Evolutionary conservation across 2,329 filamentous ascomycete species (phyloP).

Genomic region (Davidsoniella virescens): DNA sequence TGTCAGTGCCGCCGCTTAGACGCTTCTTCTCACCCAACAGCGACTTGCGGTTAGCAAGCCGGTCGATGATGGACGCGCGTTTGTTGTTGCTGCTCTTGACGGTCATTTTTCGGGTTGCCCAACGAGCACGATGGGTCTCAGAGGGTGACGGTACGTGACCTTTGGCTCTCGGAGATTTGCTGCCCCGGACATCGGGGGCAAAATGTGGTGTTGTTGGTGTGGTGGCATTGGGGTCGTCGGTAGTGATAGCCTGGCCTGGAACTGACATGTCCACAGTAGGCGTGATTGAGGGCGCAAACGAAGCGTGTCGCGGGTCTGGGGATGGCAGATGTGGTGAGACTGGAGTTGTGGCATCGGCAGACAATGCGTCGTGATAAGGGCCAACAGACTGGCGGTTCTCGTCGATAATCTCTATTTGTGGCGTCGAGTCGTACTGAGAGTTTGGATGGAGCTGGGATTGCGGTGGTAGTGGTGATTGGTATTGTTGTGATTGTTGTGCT

Average conservation of each 20-base stretch:
- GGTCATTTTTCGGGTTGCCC: conserved; percentile 83
- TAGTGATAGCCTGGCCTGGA: conserved; percentile 11
- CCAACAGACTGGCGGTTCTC: conserved; percentile 11
- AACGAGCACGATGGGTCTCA: conserved; percentile 63
- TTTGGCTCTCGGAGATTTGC: conserved; percentile 10
- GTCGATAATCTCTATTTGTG: conserved; percentile 13
- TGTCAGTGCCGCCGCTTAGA: conserved; percentile 24
- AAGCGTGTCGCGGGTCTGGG: conserved; percentile 11
- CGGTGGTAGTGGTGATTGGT: neutral
- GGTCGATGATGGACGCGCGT: conserved; percentile 65
- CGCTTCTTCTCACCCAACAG: conserved; percentile 52
- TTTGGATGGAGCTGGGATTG: neutral
- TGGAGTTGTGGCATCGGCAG: conserved; percentile 7
- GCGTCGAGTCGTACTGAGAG: neutral
- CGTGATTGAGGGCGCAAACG: conserved; percentile 10
- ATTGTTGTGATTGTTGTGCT: neutral
- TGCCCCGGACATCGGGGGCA: conserved; percentile 4
- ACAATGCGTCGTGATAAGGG: conserved; percentile 4
- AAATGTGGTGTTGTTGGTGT: conserved; percentile 10
- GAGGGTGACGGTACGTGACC: conserved; percentile 11
- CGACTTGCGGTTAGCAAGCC: conserved; percentile 44
- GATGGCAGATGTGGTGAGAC: conserved; percentile 5
- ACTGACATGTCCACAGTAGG: conserved; percentile 10
- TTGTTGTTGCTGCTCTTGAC: conserved; percentile 62
- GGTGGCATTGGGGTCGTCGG: conserved; percentile 8